Percentiles rank a stretch among this genome's conserved stretches.
These are phyloP conservation scores for Meredithiella fracta DNA, from an alignment of 2,329 filamentous ascomycete genomes.

Conservation along the genomic window DNA sequence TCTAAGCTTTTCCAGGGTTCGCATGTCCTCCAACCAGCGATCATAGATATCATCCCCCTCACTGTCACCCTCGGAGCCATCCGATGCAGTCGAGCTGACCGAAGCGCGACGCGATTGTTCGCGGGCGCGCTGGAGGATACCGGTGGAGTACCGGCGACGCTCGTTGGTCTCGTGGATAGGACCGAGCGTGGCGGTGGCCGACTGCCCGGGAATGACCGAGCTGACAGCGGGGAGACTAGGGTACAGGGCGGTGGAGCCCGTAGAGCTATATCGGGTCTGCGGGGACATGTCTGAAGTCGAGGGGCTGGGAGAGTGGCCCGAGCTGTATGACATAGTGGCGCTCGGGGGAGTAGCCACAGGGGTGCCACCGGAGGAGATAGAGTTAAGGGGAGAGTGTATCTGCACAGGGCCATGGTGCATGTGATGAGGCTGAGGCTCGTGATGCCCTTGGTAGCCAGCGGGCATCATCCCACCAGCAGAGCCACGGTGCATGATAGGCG, in stretches of 20 bases:
- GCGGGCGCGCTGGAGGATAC: constrained; percentile 46
- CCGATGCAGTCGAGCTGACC: constrained; percentile 30
- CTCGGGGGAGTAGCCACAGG: constrained; percentile 63
- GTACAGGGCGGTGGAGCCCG: constrained; percentile 49
- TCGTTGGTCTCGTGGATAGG: constrained; percentile 47
- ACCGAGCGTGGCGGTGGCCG: constrained; percentile 55
- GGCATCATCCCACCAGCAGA: constrained; percentile 20
- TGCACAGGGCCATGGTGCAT: constrained; percentile 29
- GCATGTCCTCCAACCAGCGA: constrained; percentile 49
- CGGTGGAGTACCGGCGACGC: constrained; percentile 44
- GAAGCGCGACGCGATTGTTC: constrained; percentile 23
- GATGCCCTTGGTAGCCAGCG: constrained; percentile 17
- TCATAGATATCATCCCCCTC: constrained; percentile 48
- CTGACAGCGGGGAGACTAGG: constrained; percentile 53
- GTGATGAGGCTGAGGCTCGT: constrained; percentile 15
- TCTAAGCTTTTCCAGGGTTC: constrained; percentile 44
- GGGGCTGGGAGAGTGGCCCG: constrained; percentile 57
- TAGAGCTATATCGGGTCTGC: constrained; percentile 43
- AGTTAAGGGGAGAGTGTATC: constrained; percentile 44
- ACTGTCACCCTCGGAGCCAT: constrained; percentile 36
- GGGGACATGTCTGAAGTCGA: constrained; percentile 57
- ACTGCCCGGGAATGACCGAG: constrained; percentile 50
- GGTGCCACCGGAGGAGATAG: constrained; percentile 48
- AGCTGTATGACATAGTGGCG: constrained; percentile 59
- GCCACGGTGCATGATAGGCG: constrained; percentile 25